Evolutionary conservation across 257 asterid genomes (phyloP), one percentile per base, ranked within the genome.

Genomic region (Asclepias syriaca): DNA sequence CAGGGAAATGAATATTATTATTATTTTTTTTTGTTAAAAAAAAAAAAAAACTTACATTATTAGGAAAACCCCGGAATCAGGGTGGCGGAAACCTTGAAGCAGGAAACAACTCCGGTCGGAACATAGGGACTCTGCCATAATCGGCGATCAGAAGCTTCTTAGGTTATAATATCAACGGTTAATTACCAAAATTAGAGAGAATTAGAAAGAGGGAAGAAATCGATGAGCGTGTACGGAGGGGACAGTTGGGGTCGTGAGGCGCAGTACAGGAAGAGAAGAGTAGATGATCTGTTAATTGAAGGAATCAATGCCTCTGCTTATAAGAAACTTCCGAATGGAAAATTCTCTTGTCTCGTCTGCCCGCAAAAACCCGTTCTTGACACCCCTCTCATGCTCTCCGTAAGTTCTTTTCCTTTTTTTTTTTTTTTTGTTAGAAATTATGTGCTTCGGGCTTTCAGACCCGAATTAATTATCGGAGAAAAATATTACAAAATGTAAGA

Each of bases 221-320:
- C 54, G 82, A 90, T 90, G 97, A 88, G 97, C 71, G 96, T 85
- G 69, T 87, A 46, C 81, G 93, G 97, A 75, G 96, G 96, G 74
- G 97, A 88, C 63, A 85, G 88, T 77, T 90, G 92, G 93, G 92
- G 73, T 43, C 84, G 89, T 3, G 97, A 88, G 75, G 92, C 89
- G 58, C 90, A 84, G 37, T 59, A 76, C 77, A 72, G 89, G 74
- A 88, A 91, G 83, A 84, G 97, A 84, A 85, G 86, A 71, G 82
- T 88, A 50, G 92, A 87, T 40, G 96, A 90, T 69, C 70, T 90
- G 59, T n/a, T 88, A 16, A 68, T 77, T 22, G 89, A 89, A 55
- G 81, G 79, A 81, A 56, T 85, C 61, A 83, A 80, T 60, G 65
- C 84, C 71, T 82, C 94, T 34, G 75, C 77, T 29, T 90, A 85